These are phyloP conservation scores for carrot (Daucus carota) DNA, from an alignment of 129 eudicot genomes.

Conservation along the genomic window DH1_v3.0 NC_030385.2:46138501-46139000, in stretches of 20 bases:
- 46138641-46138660: not conserved
- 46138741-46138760: not conserved
- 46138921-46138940: not conserved
- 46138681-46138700: not conserved
- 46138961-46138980: not conserved
- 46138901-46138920: not conserved
- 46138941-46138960: not conserved
- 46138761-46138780: not conserved
- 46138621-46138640: not conserved
- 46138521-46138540: slow-evolving; percentile 23
- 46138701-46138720: not conserved
- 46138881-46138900: not conserved
- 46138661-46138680: not conserved
- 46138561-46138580: slow-evolving; percentile 46
- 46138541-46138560: slow-evolving; percentile 29
- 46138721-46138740: not conserved
- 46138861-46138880: not conserved
- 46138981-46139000: slow-evolving; percentile 74
- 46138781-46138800: not conserved
- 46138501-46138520: slow-evolving; percentile 24
- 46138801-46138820: not conserved
- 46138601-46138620: not conserved
- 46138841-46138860: not conserved
- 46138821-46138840: not conserved
- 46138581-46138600: not conserved